Base-by-base conservation (phyloP, 2,329 filamentous ascomycete species). In the Fusarium ramigenum region DNA sequence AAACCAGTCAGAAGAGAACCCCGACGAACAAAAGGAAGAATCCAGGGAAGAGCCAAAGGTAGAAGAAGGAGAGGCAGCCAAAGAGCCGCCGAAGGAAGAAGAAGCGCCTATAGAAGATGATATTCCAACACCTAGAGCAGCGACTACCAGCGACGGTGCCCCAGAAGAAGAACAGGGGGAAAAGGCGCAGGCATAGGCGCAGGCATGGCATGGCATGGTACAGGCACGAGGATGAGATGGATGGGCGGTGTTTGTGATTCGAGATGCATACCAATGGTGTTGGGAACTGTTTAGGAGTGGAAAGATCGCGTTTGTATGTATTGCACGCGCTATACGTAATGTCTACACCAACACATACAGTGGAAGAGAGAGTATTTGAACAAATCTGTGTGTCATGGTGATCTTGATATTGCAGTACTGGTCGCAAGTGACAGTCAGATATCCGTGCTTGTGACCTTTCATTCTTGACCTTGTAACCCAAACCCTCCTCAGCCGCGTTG, bases 241-340 rank as follows among this genome's bases (percentile, higher is more conserved):
- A 69, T 43, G 65, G 68, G 40, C 42, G 54, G 44, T 69, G 50
- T 69, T 64, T 69, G 65, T 70, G 66, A 64, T 60, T 72, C 62
- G 70, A 66, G 59, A 60, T 71, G 68, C 70, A 77, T 79, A 72
- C 63, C 69, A 69, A 64, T 34, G 75, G 75, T 75, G 75, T 77
- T 72, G 69, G 73, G 68, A 62, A 60, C 50, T 66, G 66, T 57
- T 63, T 64, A 49, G 44, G 44, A 54, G 65, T 67, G 64, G 57
- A 63, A 67, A 52, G 49, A 53, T 59, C 59, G 66, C 63, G 68
- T 68, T 68, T 59, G 60, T 70, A 76, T 76, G 77, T 80, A 79
- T 70, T 74, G 70, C 71, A 75, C 70, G 60, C 73, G 71, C 70
- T 74, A 78, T 79, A 82, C 78, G 75, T 83, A 83, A 83, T 83